Conservation (phyloP, 495 filamentous ascomycete species). For the Penicillium robsamsonii region DNA sequence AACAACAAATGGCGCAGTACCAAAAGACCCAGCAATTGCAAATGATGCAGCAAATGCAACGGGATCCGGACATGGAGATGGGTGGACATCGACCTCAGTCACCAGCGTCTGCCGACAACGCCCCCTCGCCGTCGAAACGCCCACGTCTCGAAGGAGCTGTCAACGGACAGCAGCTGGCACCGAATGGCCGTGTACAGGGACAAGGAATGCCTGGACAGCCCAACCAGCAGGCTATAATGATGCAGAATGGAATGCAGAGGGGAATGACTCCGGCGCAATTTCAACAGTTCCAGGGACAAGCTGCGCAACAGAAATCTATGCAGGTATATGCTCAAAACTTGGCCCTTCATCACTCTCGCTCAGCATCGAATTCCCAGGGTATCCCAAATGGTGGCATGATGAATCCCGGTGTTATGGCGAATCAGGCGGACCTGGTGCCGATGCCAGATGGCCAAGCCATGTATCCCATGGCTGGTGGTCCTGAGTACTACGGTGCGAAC, state of each 20-base stretch:
- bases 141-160: constrained; percentile 78
- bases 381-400: constrained; percentile 65
- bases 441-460: constrained; percentile 62
- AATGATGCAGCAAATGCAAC: constrained; percentile 73
- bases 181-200: constrained; percentile 71
- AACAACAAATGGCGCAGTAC: constrained; percentile 58
- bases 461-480: constrained; percentile 44
- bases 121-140: constrained; percentile 88
- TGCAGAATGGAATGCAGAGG: constrained; percentile 72
- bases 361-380: constrained; percentile 62
- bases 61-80: constrained; percentile 84
- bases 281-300: constrained; percentile 63
- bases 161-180: constrained; percentile 74
- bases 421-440: constrained; percentile 79
- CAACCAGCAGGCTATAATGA: constrained; percentile 62
- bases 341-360: constrained; percentile 68
- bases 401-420: constrained; percentile 55
- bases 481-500: constrained; percentile 66
- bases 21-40: constrained; percentile 64
- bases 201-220: constrained; percentile 71
- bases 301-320: constrained; percentile 74
- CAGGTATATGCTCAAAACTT: constrained; percentile 83
- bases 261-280: constrained; percentile 75
- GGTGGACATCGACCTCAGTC: constrained; percentile 79
- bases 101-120: constrained; percentile 79